Evolutionary conservation across 257 asterid species (phyloP).

Genomic region (Anisodus acutangulus): DNA sequence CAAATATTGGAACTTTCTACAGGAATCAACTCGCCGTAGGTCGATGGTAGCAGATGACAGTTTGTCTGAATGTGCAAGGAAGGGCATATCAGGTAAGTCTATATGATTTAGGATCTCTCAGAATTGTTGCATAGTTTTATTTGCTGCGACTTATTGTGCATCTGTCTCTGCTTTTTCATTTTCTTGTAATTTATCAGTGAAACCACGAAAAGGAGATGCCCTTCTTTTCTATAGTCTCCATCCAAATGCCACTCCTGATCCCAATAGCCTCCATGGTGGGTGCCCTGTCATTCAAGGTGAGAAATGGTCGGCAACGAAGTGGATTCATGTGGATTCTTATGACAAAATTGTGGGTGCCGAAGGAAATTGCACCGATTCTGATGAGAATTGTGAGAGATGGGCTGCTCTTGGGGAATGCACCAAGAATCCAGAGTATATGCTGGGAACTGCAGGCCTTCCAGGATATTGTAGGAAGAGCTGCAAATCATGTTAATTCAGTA

Average conservation of each 20-base stretch:
- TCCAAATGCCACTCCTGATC: slow-evolving; percentile 78
- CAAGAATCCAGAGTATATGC: slow-evolving; percentile 85
- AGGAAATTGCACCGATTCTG: slow-evolving; percentile 58
- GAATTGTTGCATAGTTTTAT: background rate
- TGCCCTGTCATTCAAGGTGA: slow-evolving; percentile 93
- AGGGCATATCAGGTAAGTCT: slow-evolving; percentile 82
- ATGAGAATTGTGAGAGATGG: slow-evolving; percentile 83
- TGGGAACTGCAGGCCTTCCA: slow-evolving; percentile 72
- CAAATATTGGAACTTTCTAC: slow-evolving; percentile 34
- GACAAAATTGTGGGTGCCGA: slow-evolving; percentile 56
- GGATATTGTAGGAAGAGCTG: slow-evolving; percentile 94
- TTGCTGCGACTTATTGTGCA: slow-evolving; percentile 23
- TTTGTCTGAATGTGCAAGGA: slow-evolving; percentile 82
- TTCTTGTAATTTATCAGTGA: slow-evolving; percentile 51
- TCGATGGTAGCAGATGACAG: slow-evolving; percentile 62
- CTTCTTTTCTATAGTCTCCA: slow-evolving; percentile 82
- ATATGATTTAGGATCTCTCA: slow-evolving; percentile 13
- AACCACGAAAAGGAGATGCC: slow-evolving; percentile 93
- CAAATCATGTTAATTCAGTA: slow-evolving; percentile 58
- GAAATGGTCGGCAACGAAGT: slow-evolving; percentile 98
- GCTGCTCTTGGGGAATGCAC: slow-evolving; percentile 95
- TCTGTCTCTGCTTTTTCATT: background rate
- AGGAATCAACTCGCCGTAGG: slow-evolving; percentile 72
- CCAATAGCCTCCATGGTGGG: slow-evolving; percentile 83
- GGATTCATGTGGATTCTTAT: slow-evolving; percentile 89